phyloP scores from a whole-genome alignment of 352 stramenopile species.

The Plasmopara muralis region DNA sequence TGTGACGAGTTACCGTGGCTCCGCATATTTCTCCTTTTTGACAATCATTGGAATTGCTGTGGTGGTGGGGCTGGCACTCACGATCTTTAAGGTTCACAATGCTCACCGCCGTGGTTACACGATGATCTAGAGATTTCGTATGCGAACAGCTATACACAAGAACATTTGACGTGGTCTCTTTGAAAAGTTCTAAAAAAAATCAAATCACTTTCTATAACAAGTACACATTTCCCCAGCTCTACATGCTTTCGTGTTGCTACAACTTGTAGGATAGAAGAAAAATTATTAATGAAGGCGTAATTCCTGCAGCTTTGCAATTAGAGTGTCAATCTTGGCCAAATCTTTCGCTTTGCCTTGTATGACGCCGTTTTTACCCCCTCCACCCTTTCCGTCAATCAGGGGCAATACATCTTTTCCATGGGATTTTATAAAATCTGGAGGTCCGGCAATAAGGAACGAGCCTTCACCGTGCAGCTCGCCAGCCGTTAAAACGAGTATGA shows the following conservation, averaged over 20 bases:
- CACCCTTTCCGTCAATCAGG: constrained; percentile 68
- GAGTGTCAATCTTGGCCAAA: constrained; percentile 37
- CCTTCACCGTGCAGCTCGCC: constrained; percentile 46
- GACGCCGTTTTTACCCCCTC: constrained; percentile 63
- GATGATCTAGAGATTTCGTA: constrained; percentile 15
- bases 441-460: constrained; percentile 63
- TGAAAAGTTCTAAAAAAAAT: not conserved
- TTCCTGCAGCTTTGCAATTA: constrained; percentile 40
- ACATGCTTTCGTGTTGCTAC: not conserved
- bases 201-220: too few species aligned
- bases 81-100: constrained; percentile 45
- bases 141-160: too few species aligned
- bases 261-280: not conserved
- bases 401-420: constrained; percentile 49
- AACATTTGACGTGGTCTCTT: not conserved
- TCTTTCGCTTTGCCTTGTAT: constrained; percentile 75
- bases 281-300: constrained; percentile 30
- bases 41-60: constrained; percentile 42
- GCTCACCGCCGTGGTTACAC: constrained; percentile 48
- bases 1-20: constrained; percentile 9
- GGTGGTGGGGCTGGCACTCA: constrained; percentile 37
- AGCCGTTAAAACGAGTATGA: constrained; percentile 43
- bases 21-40: constrained; percentile 26
- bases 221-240: not conserved
- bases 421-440: constrained; percentile 41